Percentiles rank a stretch among this genome's conserved stretches.
These are phyloP conservation scores for Colletotrichum caudatum DNA, from an alignment of 2,329 filamentous ascomycete genomes.

Conservation along the genomic window DNA sequence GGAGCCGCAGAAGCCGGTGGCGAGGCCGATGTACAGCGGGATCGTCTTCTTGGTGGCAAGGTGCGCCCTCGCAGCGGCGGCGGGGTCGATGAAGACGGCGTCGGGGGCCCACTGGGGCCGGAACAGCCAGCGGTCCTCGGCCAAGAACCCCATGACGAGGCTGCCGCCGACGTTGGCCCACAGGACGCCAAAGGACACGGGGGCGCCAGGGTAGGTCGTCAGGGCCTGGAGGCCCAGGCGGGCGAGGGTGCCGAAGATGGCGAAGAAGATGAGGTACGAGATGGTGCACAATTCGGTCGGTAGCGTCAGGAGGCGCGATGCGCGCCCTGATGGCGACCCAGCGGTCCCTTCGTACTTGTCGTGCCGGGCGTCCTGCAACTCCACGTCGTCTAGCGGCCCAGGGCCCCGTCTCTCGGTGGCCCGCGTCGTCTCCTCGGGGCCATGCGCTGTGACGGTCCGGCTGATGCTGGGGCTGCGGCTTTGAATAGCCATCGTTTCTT, in stretches of 20 bases:
- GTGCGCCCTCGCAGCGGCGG: constrained; percentile 67
- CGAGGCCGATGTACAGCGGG: constrained; percentile 87
- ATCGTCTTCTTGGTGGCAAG: constrained; percentile 82
- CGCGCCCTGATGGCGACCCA: neutral
- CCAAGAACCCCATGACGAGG: constrained; percentile 85
- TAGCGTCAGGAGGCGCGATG: constrained; percentile 57
- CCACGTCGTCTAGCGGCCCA: constrained; percentile 3
- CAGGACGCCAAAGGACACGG: constrained; percentile 77
- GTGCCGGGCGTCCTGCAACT: constrained; percentile 17
- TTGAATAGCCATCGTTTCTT: constrained; percentile 52
- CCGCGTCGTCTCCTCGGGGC: constrained; percentile 38
- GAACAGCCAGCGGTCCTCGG: constrained; percentile 83
- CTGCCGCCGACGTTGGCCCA: constrained; percentile 92
- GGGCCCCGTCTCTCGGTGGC: neutral
- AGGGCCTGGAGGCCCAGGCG: constrained; percentile 83
- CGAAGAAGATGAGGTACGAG: constrained; percentile 87
- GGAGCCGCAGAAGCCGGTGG: constrained; percentile 89
- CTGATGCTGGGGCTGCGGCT: neutral
- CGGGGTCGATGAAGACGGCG: constrained; percentile 51
- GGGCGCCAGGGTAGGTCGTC: constrained; percentile 82
- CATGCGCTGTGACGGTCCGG: neutral
- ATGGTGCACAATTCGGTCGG: constrained; percentile 76
- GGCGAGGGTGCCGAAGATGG: constrained; percentile 85
- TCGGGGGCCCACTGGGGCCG: constrained; percentile 71
- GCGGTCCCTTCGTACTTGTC: neutral